These are phyloP conservation scores for Calocybe gangraenosa DNA, from an alignment of 768 basidiomycete genomes.

Conservation along the genomic window DNA sequence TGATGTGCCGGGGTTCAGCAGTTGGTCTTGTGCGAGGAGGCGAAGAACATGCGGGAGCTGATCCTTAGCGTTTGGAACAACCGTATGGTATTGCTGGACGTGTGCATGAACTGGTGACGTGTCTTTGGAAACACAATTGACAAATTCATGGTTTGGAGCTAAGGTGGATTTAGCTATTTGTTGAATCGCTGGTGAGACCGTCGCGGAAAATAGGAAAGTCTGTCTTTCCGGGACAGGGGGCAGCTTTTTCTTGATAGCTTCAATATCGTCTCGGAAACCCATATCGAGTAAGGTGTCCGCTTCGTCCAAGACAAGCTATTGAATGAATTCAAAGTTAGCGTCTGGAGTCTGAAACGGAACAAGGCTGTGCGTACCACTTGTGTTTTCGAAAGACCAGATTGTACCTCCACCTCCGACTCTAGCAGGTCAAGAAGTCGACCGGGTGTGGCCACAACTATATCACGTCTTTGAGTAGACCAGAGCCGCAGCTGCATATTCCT, in stretches of 20 bases:
- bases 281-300: constrained; percentile 89
- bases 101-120: constrained; percentile 65
- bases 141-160: constrained; percentile 56
- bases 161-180: constrained; percentile 64
- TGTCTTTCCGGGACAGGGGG: constrained; percentile 66
- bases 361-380: constrained; percentile 61
- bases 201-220: constrained; percentile 90
- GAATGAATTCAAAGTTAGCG: constrained; percentile 1
- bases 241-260: constrained; percentile 62
- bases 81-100: constrained; percentile 80
- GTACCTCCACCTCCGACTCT: constrained; percentile 51
- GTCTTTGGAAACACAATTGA: constrained; percentile 66
- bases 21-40: constrained; percentile 85
- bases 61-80: constrained; percentile 58
- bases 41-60: constrained; percentile 79
- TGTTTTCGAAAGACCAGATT: constrained; percentile 46
- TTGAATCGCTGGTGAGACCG: constrained; percentile 67
- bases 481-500: constrained; percentile 63
- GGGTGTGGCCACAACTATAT: constrained; percentile 89
- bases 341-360: constrained; percentile 21
- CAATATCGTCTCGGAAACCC: constrained; percentile 88
- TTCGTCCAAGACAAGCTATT: constrained; percentile 85
- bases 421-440: constrained; percentile 79
- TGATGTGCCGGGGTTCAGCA: constrained; percentile 57
- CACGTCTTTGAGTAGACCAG: constrained; percentile 60